These are phyloP conservation scores for Pseudopyricularia cyperi DNA, from an alignment of 2,329 filamentous ascomycete species.

Conservation along the genomic window DNA sequence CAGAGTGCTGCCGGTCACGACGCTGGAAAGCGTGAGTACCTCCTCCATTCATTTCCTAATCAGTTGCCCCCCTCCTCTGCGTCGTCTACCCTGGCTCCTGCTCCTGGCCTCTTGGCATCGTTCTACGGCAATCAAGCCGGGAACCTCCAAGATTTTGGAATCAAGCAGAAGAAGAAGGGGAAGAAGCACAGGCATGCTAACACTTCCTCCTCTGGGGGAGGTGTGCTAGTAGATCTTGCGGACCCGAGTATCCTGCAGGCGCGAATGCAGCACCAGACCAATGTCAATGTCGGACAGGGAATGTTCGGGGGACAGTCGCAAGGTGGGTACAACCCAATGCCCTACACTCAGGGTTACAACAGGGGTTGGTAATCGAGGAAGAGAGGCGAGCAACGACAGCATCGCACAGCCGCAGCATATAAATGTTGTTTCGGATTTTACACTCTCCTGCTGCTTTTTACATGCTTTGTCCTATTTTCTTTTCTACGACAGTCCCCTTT, in stretches of 20 bases:
- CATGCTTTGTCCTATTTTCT: neutral
- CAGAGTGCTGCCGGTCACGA: slow-evolving; percentile 64
- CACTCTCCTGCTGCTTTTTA: neutral
- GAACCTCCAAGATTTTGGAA: slow-evolving; percentile 80
- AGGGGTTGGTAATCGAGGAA: slow-evolving; percentile 44
- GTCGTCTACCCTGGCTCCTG: slow-evolving; percentile 74
- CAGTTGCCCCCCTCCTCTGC: slow-evolving; percentile 65
- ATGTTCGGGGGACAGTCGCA: slow-evolving; percentile 78
- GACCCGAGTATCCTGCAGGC: slow-evolving; percentile 99
- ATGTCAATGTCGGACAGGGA: slow-evolving; percentile 75
- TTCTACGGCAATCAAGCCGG: slow-evolving; percentile 80
- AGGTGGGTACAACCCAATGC: slow-evolving; percentile 92
- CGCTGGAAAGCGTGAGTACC: slow-evolving; percentile 95
- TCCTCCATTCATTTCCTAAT: slow-evolving; percentile 74
- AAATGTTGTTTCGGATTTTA: neutral
- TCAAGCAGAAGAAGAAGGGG: slow-evolving; percentile 99
- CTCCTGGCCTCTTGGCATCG: slow-evolving; percentile 80
- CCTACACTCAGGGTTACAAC: slow-evolving; percentile 62
- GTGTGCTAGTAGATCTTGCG: slow-evolving; percentile 99
- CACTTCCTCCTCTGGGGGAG: slow-evolving; percentile 99
- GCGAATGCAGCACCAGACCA: slow-evolving; percentile 80
- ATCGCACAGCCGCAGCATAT: slow-evolving; percentile 1
- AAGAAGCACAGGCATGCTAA: slow-evolving; percentile 99
- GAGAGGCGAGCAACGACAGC: slow-evolving; percentile 4
- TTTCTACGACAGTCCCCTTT: neutral